These are phyloP conservation scores for Dichomitus squalens DNA, from an alignment of 1,284 basidiomycete genomes.

Conservation along the genomic window DNA sequence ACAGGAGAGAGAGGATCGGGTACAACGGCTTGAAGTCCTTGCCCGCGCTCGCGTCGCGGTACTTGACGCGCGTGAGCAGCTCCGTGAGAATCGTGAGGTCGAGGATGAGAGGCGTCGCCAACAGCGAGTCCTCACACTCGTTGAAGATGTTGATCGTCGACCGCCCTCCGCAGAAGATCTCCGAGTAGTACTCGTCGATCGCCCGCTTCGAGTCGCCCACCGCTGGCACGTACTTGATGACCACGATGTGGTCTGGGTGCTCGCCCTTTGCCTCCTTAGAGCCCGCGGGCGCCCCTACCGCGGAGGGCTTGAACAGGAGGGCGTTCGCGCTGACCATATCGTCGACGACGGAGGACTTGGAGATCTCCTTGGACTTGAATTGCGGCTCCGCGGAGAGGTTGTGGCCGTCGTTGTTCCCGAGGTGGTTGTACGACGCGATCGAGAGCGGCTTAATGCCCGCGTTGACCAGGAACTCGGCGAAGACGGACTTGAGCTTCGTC, in stretches of 20 bases:
- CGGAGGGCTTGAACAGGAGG: conserved; percentile 84
- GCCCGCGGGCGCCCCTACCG: conserved; percentile 56
- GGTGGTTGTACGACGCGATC: conserved; percentile 97
- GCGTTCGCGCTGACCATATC: conserved; percentile 96
- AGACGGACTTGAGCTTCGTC: conserved; percentile 93
- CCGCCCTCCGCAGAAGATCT: conserved; percentile 84
- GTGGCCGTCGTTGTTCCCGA: conserved; percentile 97
- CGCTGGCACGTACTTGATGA: conserved; percentile 93
- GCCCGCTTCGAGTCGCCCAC: conserved; percentile 98
- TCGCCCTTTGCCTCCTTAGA: conserved; percentile 78
- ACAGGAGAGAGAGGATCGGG: conserved; percentile 86
- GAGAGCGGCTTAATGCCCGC: conserved; percentile 98
- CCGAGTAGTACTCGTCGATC: conserved; percentile 98
- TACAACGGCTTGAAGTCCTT: conserved; percentile 80
- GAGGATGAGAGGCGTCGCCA: conserved; percentile 95
- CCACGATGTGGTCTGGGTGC: conserved; percentile 97
- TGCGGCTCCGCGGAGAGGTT: conserved; percentile 92
- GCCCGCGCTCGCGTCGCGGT: conserved; percentile 58
- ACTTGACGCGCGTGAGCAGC: conserved; percentile 91
- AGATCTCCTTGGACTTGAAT: conserved; percentile 98
- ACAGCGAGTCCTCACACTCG: conserved; percentile 95
- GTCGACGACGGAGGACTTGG: conserved; percentile 95
- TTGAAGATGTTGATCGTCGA: conserved; percentile 94
- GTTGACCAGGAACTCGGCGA: conserved; percentile 98
- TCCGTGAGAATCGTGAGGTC: conserved; percentile 95